phyloP scores from a whole-genome alignment of 306 rosid genomes.

The Boehmeria nivea region DNA sequence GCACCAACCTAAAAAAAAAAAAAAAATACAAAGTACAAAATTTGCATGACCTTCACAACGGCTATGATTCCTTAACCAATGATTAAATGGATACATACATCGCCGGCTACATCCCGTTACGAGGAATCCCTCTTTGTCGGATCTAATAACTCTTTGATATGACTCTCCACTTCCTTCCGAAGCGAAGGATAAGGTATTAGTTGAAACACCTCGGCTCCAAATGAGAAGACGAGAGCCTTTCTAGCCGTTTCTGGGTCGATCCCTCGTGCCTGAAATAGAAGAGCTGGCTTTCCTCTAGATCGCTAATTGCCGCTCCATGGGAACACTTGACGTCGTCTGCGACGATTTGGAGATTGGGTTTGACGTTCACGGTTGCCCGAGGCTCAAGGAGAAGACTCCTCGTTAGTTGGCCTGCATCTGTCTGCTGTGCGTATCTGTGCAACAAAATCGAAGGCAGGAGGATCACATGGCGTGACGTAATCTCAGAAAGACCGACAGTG shows the following conservation, averaged over 20 bases:
- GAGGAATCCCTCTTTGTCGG: slow-evolving; percentile 35
- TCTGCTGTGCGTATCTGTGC: slow-evolving; percentile 81
- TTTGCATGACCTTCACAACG: slow-evolving; percentile 4
- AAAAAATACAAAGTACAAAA: no score
- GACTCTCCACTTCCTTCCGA: slow-evolving; percentile 47
- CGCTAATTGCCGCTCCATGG: slow-evolving; percentile 97
- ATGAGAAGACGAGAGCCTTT: slow-evolving; percentile 69
- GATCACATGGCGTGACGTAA: no score
- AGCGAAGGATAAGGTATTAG: slow-evolving; percentile 55
- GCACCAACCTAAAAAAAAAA: no score
- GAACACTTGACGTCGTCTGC: slow-evolving; percentile 94
- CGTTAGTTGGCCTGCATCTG: slow-evolving; percentile 93
- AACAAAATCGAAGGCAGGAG: no score
- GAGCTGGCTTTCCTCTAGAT: slow-evolving; percentile 79
- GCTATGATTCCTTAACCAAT: neutral
- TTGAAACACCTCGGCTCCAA: slow-evolving; percentile 79
- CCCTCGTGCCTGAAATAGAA: slow-evolving; percentile 87
- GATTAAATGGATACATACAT: neutral
- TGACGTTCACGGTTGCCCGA: slow-evolving; percentile 80
- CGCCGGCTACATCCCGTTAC: neutral
- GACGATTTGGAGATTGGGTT: slow-evolving; percentile 92
- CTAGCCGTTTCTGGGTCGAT: slow-evolving; percentile 64
- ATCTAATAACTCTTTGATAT: slow-evolving; percentile 52
- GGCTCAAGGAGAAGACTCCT: slow-evolving; percentile 94
- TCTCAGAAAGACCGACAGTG: no score